These are phyloP conservation scores for Nitzschia sp. DNA, from an alignment of 108 stramenopile genomes.

Conservation along the genomic window DNA sequence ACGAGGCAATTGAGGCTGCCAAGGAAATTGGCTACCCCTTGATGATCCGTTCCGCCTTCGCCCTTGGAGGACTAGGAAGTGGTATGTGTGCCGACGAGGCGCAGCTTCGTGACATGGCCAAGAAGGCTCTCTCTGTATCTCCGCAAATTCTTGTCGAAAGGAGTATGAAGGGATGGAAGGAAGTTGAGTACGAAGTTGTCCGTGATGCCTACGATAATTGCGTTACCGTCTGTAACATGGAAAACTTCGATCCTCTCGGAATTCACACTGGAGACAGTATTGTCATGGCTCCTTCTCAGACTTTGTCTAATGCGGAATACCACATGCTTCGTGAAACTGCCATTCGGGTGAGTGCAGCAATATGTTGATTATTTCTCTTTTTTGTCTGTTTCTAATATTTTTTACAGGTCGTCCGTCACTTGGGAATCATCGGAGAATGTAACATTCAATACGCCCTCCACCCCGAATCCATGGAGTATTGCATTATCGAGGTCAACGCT, in stretches of 20 bases:
- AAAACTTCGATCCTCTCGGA: conserved; percentile 97
- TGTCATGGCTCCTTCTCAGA: conserved; percentile 98
- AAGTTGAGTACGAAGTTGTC: conserved; percentile 98
- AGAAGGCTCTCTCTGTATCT: conserved; percentile 84
- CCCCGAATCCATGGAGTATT: conserved; percentile 90
- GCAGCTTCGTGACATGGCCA: conserved; percentile 80
- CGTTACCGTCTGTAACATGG: conserved; percentile 99
- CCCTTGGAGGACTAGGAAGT: conserved; percentile 96
- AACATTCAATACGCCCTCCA: conserved; percentile 99
- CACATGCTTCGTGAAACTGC: conserved; percentile 98
- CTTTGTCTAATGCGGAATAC: conserved; percentile 94
- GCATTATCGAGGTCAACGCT: conserved; percentile 98
- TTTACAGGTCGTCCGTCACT: conserved; percentile 87
- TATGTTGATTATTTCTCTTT: neutral
- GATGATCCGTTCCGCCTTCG: conserved; percentile 97
- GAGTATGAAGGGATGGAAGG: conserved; percentile 98
- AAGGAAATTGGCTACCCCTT: conserved; percentile 93
- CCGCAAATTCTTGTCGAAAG: conserved; percentile 97
- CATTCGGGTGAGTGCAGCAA: conserved; percentile 57
- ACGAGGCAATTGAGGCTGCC: conserved; percentile 84
- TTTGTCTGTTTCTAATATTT: neutral
- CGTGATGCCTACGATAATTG: conserved; percentile 88
- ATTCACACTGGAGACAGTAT: conserved; percentile 98
- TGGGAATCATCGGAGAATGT: conserved; percentile 98
- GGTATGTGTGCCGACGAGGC: conserved; percentile 90